Percentiles rank a stretch among this genome's conserved stretches.
phyloP scores from a whole-genome alignment of 2,329 filamentous ascomycete genomes.

The Hypoxylon sp. region DNA sequence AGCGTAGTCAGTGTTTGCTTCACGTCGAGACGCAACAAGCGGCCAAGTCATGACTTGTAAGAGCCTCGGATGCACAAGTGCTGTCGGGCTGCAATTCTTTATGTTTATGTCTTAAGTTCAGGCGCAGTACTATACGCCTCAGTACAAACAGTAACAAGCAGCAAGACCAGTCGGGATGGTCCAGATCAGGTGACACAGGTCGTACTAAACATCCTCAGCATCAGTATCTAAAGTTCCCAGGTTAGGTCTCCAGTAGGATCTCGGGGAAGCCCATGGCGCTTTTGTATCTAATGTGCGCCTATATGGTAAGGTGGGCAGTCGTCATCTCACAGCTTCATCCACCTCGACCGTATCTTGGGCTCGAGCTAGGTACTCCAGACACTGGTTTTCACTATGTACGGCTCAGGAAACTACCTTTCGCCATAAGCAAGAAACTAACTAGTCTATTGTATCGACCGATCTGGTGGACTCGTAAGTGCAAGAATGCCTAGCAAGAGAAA shows the following conservation, averaged over 20 bases:
- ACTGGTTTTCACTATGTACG: constrained; percentile 33
- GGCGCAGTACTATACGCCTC: constrained; percentile 37
- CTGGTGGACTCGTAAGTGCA: constrained; percentile 47
- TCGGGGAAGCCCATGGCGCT: constrained; percentile 39
- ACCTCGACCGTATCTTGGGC: constrained; percentile 38
- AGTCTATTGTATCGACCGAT: constrained; percentile 51
- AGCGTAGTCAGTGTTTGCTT: constrained; percentile 40
- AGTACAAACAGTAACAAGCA: constrained; percentile 34
- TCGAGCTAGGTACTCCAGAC: constrained; percentile 41
- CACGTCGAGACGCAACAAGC: constrained; percentile 39
- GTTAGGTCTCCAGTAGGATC: constrained; percentile 41
- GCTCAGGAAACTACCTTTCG: constrained; percentile 39
- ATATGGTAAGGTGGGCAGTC: constrained; percentile 38
- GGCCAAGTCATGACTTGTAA: constrained; percentile 40
- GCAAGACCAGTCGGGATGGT: constrained; percentile 20
- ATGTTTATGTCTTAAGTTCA: constrained; percentile 39
- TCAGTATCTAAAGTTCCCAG: constrained; percentile 32
- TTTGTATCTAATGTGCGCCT: constrained; percentile 40
- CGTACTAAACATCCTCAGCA: constrained; percentile 31
- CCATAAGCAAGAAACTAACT: constrained; percentile 42
- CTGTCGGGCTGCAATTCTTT: constrained; percentile 43
- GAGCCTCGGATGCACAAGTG: constrained; percentile 42
- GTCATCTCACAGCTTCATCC: constrained; percentile 47
- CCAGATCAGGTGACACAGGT: constrained; percentile 45
- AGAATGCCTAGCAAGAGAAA: constrained; percentile 47